Percentiles rank a stretch among this genome's conserved stretches.
Conservation (phyloP, 2,329 filamentous ascomycete genomes). For the Fusarium hainanense region DNA sequence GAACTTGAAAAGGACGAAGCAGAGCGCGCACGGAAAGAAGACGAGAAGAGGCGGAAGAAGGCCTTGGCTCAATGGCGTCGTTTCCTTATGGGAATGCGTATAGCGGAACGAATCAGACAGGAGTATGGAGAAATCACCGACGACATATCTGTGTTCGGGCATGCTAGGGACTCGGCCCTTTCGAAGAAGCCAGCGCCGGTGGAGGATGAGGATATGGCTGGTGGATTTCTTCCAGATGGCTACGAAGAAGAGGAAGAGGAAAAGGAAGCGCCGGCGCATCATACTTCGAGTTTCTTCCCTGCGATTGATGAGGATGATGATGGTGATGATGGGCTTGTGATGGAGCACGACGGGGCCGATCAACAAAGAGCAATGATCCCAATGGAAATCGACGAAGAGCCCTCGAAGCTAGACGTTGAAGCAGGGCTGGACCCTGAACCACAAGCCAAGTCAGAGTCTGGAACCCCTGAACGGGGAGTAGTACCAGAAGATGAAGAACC, state of each 20-base stretch:
- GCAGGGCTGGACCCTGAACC: neutral
- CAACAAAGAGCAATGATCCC: neutral
- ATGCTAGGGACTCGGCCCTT: constrained; percentile 50
- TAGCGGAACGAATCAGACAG: constrained; percentile 78
- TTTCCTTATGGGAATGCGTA: constrained; percentile 85
- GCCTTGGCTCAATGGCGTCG: constrained; percentile 85
- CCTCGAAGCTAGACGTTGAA: neutral
- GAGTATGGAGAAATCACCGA: constrained; percentile 77
- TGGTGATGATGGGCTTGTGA: constrained; percentile 49
- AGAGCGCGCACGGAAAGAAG: constrained; percentile 80
- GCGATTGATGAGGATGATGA: constrained; percentile 58
- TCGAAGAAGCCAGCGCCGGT: constrained; percentile 38
- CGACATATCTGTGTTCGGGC: constrained; percentile 65
- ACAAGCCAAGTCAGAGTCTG: neutral
- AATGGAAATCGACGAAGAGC: constrained; percentile 2
- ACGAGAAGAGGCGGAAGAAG: constrained; percentile 81
- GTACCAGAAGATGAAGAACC: neutral
- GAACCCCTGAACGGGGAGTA: neutral
- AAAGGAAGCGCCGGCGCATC: constrained; percentile 45
- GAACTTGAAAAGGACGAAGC: constrained; percentile 82
- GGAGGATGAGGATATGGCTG: constrained; percentile 64
- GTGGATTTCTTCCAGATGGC: constrained; percentile 70
- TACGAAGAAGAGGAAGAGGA: constrained; percentile 61
- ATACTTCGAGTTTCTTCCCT: constrained; percentile 62
- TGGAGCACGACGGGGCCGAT: constrained; percentile 45